Evolutionary conservation across 1,139 yeast species (phyloP).

Genomic region (Suhomyces kunorum): DNA sequence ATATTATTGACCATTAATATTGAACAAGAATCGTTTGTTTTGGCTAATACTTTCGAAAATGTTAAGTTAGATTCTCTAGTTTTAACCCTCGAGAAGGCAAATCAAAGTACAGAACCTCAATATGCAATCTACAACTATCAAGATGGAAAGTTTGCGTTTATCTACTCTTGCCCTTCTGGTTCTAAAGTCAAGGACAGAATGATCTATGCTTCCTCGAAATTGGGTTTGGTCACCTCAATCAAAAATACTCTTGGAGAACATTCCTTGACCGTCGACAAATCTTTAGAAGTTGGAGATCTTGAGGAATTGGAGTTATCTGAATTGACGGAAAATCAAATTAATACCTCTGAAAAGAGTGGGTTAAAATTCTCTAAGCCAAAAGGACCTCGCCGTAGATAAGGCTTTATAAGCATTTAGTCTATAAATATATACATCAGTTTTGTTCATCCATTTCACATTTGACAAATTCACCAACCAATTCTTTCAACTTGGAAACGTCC

Average conservation of each 20-base stretch:
- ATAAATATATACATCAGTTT: neutral
- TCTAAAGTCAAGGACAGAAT: constrained; percentile 88
- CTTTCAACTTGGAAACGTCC: constrained; percentile 20
- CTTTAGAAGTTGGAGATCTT: constrained; percentile 68
- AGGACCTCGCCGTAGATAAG: constrained; percentile 54
- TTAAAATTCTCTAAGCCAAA: constrained; percentile 53
- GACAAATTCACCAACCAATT: constrained; percentile 28
- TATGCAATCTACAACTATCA: constrained; percentile 57
- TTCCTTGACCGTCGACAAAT: constrained; percentile 32
- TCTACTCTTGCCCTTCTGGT: constrained; percentile 88
- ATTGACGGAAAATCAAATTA: constrained; percentile 23
- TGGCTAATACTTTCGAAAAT: constrained; percentile 18
- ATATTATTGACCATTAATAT: constrained; percentile 37
- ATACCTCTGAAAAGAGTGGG: constrained; percentile 18
- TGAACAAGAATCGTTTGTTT: constrained; percentile 33
- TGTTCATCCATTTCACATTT: constrained; percentile 20
- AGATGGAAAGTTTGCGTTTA: constrained; percentile 48
- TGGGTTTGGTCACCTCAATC: constrained; percentile 60
- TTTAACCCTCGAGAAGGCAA: constrained; percentile 19
- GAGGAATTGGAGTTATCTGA: constrained; percentile 57
- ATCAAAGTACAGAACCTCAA: constrained; percentile 34
- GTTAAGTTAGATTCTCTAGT: constrained; percentile 28
- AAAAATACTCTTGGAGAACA: constrained; percentile 28
- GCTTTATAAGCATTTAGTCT: neutral
- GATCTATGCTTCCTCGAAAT: constrained; percentile 86